These are phyloP conservation scores for Fusarium sp. DNA, from an alignment of 2,329 filamentous ascomycete genomes.

Conservation along the genomic window DNA sequence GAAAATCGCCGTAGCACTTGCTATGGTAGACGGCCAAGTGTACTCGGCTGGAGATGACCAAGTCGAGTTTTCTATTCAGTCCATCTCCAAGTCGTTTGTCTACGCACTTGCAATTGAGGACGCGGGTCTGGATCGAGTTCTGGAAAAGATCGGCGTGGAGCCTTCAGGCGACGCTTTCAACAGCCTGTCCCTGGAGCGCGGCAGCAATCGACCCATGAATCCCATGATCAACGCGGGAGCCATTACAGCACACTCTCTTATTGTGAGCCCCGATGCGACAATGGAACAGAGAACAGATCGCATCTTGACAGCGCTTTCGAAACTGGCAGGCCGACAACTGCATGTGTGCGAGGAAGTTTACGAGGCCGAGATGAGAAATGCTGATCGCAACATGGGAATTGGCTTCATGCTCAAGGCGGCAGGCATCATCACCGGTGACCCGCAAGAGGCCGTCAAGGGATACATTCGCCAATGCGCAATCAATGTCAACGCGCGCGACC, in stretches of 20 bases:
- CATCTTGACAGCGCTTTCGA: conserved; percentile 54
- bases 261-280: conserved; percentile 51
- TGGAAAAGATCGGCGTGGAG: conserved; percentile 59
- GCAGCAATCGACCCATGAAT: conserved; percentile 53
- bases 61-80: conserved; percentile 60
- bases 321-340: conserved; percentile 54
- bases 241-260: conserved; percentile 54
- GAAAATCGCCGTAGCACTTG: conserved; percentile 56
- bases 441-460: conserved; percentile 54
- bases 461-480: conserved; percentile 60
- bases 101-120: conserved; percentile 60
- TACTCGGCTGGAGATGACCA: conserved; percentile 58
- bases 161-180: conserved; percentile 59
- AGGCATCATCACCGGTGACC: conserved; percentile 55
- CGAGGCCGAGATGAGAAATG: conserved; percentile 55
- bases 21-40: conserved; percentile 58
- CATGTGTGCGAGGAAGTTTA: conserved; percentile 58
- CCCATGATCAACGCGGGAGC: conserved; percentile 57
- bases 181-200: conserved; percentile 50
- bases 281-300: conserved; percentile 54
- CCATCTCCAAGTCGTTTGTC: conserved; percentile 59
- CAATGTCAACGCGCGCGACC: conserved; percentile 59
- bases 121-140: conserved; percentile 52
- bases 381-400: conserved; percentile 55
- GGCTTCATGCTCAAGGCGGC: conserved; percentile 60